These are phyloP conservation scores for Sonneratia alba DNA, from an alignment of 345 rosid genomes.

Conservation along the genomic window DNA sequence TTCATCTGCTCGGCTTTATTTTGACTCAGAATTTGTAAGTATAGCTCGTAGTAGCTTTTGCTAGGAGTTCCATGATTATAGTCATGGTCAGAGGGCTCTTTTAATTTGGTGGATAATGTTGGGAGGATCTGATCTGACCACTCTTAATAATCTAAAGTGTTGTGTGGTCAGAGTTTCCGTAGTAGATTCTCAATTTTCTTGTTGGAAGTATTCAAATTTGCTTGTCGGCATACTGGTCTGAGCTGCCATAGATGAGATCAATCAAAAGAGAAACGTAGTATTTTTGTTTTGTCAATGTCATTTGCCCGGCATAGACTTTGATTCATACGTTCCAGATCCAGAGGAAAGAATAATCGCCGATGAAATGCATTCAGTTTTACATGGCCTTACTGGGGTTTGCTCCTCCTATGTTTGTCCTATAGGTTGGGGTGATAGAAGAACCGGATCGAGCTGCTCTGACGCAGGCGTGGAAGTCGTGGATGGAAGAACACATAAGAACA, in stretches of 20 bases:
- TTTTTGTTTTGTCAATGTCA: too few relatives aligned
- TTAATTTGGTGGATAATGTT: neutral
- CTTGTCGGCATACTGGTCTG: too few relatives aligned
- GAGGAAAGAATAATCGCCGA: too few relatives aligned
- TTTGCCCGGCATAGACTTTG: too few relatives aligned
- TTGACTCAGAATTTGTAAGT: neutral
- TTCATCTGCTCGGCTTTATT: too few relatives aligned
- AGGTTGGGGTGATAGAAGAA: constrained; percentile 70
- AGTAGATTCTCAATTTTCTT: neutral
- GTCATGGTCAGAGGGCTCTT: neutral
- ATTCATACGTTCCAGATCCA: too few relatives aligned
- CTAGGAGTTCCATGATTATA: neutral
- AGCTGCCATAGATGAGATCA: too few relatives aligned
- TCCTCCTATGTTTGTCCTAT: neutral
- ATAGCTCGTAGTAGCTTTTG: neutral
- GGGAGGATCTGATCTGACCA: neutral
- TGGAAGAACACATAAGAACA: constrained; percentile 73
- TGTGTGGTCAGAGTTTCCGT: neutral
- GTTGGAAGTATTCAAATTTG: neutral
- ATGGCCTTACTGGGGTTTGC: neutral
- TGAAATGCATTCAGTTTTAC: neutral
- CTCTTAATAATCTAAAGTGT: neutral
- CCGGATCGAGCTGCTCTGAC: constrained; percentile 63
- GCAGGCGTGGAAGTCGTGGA: constrained; percentile 95
- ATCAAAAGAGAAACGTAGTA: too few relatives aligned